A percentile compares a stretch with the other conserved stretches of the same genome.
phyloP scores from a whole-genome alignment of 148 eudicot species.

The Fallopia convolvulus region DNA sequence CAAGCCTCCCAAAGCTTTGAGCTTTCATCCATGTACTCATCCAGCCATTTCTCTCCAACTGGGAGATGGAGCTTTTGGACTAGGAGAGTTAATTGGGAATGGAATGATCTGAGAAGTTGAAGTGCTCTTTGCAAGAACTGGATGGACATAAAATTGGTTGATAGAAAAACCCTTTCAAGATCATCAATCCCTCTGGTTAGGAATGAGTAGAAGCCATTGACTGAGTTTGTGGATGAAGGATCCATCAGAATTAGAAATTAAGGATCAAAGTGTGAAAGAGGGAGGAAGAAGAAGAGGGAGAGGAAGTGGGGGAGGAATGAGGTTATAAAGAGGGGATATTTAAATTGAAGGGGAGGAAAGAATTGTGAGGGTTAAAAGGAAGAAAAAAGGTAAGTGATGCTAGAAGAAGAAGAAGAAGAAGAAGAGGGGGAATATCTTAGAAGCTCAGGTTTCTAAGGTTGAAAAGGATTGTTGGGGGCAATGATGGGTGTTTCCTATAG shows the following conservation, averaged over 20 bases:
- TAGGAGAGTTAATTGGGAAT: slow-evolving; percentile 44
- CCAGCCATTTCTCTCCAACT: slow-evolving; percentile 67
- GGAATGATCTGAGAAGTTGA: slow-evolving; percentile 52
- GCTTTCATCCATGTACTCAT: slow-evolving; percentile 75
- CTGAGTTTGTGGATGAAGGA: slow-evolving; percentile 45
- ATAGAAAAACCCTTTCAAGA: slow-evolving; percentile 48
- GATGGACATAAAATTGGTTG: slow-evolving; percentile 59
- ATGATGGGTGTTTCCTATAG: slow-evolving; percentile 93
- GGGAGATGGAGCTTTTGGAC: slow-evolving; percentile 66
- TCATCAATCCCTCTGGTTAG: slow-evolving; percentile 62
- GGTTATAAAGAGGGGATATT: slow-evolving; percentile 12
- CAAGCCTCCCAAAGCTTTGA: slow-evolving; percentile 70
- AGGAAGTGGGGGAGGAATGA: background rate
- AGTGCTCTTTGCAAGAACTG: slow-evolving; percentile 54
- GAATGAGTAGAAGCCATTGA: slow-evolving; percentile 62
- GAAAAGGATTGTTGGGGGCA: slow-evolving; percentile 90
- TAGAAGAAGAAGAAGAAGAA: slow-evolving; percentile 8
- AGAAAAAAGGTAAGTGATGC: background rate
- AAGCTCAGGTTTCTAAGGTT: slow-evolving; percentile 76
- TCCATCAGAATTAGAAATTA: slow-evolving; percentile 22
- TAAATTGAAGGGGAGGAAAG: slow-evolving; percentile 7
- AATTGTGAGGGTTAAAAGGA: slow-evolving; percentile 8
- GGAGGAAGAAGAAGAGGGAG: background rate
- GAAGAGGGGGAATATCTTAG: slow-evolving; percentile 40
- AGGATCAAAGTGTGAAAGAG: background rate